Evolutionary conservation across 2,329 filamentous ascomycete species (phyloP).

Genomic region (Tolypocladium paradoxum): DNA sequence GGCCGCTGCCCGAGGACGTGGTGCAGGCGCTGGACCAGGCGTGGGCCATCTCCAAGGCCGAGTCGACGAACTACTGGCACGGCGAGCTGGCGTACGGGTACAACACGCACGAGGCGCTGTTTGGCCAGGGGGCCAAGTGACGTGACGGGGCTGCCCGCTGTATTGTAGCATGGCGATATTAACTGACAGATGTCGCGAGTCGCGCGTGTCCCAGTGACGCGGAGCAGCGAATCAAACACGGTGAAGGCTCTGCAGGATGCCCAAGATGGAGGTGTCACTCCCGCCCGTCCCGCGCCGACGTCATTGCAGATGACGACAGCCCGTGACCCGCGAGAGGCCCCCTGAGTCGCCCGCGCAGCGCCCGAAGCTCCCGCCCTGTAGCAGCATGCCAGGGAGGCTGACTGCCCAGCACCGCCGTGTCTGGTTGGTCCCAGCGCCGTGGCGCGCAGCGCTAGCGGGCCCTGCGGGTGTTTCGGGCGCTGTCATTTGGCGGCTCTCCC

Average conservation of each 20-base stretch:
- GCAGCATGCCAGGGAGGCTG: not conserved
- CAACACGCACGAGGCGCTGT: conserved; percentile 50
- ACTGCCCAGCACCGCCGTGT: not conserved
- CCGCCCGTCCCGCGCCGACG: not conserved
- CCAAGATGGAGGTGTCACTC: not conserved
- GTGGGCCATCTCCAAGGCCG: conserved; percentile 59
- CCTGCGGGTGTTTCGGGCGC: not conserved
- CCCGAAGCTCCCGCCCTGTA: not conserved
- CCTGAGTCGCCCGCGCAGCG: not conserved
- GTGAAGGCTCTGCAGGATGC: not conserved
- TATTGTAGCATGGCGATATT: not conserved
- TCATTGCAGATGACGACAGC: not conserved
- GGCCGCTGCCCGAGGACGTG: conserved; percentile 67
- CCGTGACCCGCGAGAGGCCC: not conserved
- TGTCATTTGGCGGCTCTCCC: not conserved
- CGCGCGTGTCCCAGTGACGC: not conserved
- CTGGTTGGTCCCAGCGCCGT: not conserved
- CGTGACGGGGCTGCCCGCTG: not conserved
- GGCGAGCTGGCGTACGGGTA: conserved; percentile 56
- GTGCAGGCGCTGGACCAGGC: conserved; percentile 65
- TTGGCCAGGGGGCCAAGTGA: conserved; percentile 34
- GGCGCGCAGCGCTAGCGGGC: not conserved
- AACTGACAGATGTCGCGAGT: not conserved
- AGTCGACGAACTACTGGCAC: conserved; percentile 43
- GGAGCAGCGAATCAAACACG: not conserved